Conservation (phyloP, 1,284 basidiomycete genomes). For the Coniferiporia weirii region DNA sequence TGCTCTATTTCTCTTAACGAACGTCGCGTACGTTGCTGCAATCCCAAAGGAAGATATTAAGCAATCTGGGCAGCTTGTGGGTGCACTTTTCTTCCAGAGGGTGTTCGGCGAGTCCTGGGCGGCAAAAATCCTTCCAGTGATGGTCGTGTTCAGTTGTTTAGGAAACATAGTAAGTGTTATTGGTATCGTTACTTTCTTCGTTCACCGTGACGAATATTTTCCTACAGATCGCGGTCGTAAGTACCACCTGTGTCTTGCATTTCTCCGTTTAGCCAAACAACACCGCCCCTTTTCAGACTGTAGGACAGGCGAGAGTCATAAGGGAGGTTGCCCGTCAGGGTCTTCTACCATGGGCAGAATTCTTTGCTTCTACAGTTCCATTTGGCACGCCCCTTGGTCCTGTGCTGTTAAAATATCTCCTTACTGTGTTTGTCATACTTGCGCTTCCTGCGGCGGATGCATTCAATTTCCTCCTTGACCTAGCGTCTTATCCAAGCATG, state of each 20-base stretch:
- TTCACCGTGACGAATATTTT: background rate
- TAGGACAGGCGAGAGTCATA: conserved; percentile 43
- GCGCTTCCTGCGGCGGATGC: conserved; percentile 51
- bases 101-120: conserved; percentile 41
- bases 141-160: conserved; percentile 39
- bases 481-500: conserved; percentile 26
- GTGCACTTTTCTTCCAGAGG: conserved; percentile 43
- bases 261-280: conserved; percentile 2
- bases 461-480: conserved; percentile 39
- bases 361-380: conserved; percentile 40
- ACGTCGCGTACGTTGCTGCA: conserved; percentile 36
- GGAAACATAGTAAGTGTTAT: conserved; percentile 34
- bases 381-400: conserved; percentile 45
- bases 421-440: conserved; percentile 48
- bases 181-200: background rate
- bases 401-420: conserved; percentile 40
- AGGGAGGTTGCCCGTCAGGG: conserved; percentile 37
- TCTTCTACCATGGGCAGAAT: conserved; percentile 36
- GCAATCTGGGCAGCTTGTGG: conserved; percentile 39
- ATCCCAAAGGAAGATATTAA: conserved; percentile 42
- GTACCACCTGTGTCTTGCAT: background rate
- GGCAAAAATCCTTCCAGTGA: conserved; percentile 34
- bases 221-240: conserved; percentile 25
- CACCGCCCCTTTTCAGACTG: conserved; percentile 25
- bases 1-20: conserved; percentile 42